phyloP scores from a whole-genome alignment of 345 rosid species.

The Arabis hirsuta region DNA sequence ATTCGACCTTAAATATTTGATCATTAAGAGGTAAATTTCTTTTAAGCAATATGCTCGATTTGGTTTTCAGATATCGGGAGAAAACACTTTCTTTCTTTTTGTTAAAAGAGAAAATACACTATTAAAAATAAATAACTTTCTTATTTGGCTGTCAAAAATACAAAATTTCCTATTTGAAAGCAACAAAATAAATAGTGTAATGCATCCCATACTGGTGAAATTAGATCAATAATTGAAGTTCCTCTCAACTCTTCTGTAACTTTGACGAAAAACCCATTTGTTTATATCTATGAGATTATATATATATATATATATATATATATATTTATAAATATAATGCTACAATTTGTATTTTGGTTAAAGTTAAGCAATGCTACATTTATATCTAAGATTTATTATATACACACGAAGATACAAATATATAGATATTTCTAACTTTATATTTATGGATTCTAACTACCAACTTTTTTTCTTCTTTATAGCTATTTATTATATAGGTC shows the following conservation, averaged over 20 bases:
- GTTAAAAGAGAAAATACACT: background rate
- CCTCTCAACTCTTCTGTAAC: slow-evolving; percentile 24
- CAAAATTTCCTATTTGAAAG: background rate
- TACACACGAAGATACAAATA: slow-evolving; percentile 11
- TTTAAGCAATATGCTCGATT: slow-evolving; percentile 13
- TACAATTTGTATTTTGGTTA: background rate
- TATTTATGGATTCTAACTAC: slow-evolving; percentile 32
- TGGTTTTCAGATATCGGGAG: background rate
- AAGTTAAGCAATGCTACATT: background rate
- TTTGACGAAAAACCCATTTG: slow-evolving; percentile 27
- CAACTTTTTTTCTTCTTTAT: background rate
- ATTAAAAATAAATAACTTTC: background rate
- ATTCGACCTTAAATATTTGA: slow-evolving; percentile 6
- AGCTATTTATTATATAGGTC: background rate
- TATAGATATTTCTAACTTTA: slow-evolving; percentile 9
- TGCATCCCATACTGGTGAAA: slow-evolving; percentile 16
- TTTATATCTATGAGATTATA: slow-evolving; percentile 20
- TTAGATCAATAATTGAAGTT: slow-evolving; percentile 13
- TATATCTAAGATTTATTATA: background rate
- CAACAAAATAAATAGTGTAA: background rate
- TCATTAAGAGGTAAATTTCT: background rate
- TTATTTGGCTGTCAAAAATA: background rate
- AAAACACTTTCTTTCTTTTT: background rate
- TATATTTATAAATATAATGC: background rate
- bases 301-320: slow-evolving; percentile 3